phyloP scores from a whole-genome alignment of 75 land plant genomes.

The Picea glauca region DNA sequence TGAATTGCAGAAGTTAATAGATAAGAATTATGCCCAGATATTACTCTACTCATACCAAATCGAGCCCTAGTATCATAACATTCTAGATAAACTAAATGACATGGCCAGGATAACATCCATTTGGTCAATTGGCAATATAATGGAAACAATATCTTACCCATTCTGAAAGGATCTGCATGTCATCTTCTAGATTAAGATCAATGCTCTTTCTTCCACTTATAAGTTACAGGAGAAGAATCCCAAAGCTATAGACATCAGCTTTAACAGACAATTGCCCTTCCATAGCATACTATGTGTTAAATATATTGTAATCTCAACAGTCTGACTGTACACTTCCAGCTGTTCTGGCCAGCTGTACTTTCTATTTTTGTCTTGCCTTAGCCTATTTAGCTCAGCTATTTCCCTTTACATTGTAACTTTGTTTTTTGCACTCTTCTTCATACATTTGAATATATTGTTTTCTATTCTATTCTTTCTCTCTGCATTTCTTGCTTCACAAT shows the following conservation, averaged over 20 bases:
- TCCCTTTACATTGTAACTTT: too few species aligned
- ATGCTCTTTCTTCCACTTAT: neutral
- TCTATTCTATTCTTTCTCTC: too few species aligned
- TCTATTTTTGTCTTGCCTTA: too few species aligned
- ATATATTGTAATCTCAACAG: too few species aligned
- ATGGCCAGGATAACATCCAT: neutral
- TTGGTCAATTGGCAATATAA: neutral
- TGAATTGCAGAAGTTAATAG: neutral
- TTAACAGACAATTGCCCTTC: constrained; percentile 13
- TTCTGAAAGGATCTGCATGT: neutral
- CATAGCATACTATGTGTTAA: constrained; percentile 14
- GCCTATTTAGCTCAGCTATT: too few species aligned
- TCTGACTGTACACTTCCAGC: too few species aligned
- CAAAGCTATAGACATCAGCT: constrained; percentile 23
- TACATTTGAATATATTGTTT: too few species aligned
- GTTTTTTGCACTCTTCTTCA: too few species aligned
- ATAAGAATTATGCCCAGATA: too few species aligned
- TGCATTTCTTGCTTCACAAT: too few species aligned
- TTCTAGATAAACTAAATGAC: neutral
- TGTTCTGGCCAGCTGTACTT: too few species aligned
- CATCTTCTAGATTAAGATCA: neutral
- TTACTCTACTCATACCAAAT: neutral
- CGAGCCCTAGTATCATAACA: neutral
- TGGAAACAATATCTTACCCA: neutral
- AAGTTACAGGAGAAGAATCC: constrained; percentile 11